A percentile compares a stretch with the other conserved stretches of the same genome.
Conservation (phyloP, 768 basidiomycete genomes). For the Galerina marginata region DNA sequence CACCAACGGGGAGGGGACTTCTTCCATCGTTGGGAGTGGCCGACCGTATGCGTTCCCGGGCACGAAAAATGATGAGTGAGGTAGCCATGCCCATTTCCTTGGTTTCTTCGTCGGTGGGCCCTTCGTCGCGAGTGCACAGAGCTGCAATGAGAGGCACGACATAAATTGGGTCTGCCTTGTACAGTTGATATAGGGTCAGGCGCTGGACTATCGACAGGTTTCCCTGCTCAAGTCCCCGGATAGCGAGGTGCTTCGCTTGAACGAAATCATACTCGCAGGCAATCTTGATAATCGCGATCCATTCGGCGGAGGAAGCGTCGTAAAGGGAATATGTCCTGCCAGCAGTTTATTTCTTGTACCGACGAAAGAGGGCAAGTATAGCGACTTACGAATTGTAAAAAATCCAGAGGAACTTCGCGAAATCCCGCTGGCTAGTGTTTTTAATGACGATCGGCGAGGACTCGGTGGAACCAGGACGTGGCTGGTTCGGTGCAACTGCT, state of each 20-base stretch:
- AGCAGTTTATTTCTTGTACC: too few species aligned
- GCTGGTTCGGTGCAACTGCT: slow-evolving; percentile 29
- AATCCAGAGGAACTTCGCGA: slow-evolving; percentile 62
- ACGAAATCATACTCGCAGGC: slow-evolving; percentile 59
- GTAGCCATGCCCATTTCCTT: slow-evolving; percentile 56
- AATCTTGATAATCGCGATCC: slow-evolving; percentile 63
- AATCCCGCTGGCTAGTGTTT: too few species aligned
- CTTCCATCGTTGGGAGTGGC: slow-evolving; percentile 1
- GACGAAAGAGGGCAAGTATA: too few species aligned
- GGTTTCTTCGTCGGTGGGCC: slow-evolving; percentile 61
- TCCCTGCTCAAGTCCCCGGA: slow-evolving; percentile 52
- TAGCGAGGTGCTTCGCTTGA: slow-evolving; percentile 59
- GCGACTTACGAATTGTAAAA: slow-evolving; percentile 65
- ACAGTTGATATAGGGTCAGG: slow-evolving; percentile 59
- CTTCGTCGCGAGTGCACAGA: slow-evolving; percentile 54
- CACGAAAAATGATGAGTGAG: slow-evolving; percentile 51
- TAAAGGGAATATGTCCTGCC: slow-evolving; percentile 64
- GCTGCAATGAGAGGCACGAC: slow-evolving; percentile 58
- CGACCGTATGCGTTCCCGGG: slow-evolving; percentile 52
- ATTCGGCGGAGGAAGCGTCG: slow-evolving; percentile 51
- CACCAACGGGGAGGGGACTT: slow-evolving; percentile 19
- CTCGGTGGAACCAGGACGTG: slow-evolving; percentile 38
- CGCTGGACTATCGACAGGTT: slow-evolving; percentile 21
- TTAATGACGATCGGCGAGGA: slow-evolving; percentile 44
- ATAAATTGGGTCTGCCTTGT: slow-evolving; percentile 47